Evolutionary conservation across 208 protist species (phyloP).

Genomic region (Trichomonas gallinae): DNA sequence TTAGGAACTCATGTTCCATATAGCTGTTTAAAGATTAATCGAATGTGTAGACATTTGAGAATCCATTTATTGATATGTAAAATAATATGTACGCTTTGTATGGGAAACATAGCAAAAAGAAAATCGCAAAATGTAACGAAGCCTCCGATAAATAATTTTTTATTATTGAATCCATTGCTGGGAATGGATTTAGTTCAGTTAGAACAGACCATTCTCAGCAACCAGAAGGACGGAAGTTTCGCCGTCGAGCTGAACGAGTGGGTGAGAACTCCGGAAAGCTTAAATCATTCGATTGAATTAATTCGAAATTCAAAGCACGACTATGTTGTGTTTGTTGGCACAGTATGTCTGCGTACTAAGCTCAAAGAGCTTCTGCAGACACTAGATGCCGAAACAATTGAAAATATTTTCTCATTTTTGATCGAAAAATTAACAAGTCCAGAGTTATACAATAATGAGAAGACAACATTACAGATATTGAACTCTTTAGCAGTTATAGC

Average conservation of each 20-base stretch:
- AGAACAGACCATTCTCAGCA: neutral
- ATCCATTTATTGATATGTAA: too few species aligned
- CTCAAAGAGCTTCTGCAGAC: neutral
- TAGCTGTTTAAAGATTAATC: too few species aligned
- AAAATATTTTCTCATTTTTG: neutral
- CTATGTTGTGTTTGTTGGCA: neutral
- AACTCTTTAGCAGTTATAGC: neutral
- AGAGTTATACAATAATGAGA: neutral
- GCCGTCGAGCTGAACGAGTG: neutral
- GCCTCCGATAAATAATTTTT: too few species aligned
- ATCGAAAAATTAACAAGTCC: neutral
- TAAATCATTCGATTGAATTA: neutral
- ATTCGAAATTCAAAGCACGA: neutral
- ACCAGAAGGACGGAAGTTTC: neutral
- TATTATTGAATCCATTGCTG: too few species aligned
- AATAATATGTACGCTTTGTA: too few species aligned
- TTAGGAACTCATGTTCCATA: too few species aligned
- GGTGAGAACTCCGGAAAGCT: neutral
- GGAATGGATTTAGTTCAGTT: neutral
- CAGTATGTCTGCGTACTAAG: neutral
- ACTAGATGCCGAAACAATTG: neutral
- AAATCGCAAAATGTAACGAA: too few species aligned
- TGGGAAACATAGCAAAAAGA: too few species aligned
- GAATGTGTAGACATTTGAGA: too few species aligned
- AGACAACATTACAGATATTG: neutral